phyloP scores from a whole-genome alignment of 305 asterid species.

The Fraxinus greggii region DNA sequence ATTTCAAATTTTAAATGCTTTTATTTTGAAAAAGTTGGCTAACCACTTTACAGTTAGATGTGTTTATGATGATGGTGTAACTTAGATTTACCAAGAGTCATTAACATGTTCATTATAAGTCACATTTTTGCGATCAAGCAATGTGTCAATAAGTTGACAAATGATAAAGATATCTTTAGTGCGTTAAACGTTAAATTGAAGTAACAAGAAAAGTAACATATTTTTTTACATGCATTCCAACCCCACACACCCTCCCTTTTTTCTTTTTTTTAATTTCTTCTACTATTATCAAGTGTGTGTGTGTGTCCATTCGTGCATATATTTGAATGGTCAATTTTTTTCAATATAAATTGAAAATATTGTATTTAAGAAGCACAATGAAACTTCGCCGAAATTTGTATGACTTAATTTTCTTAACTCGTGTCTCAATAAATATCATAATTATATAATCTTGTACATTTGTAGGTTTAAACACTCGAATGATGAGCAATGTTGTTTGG shows the following conservation, averaged over 20 bases:
- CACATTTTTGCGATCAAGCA: not conserved
- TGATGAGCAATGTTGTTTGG: not conserved
- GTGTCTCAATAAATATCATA: not conserved
- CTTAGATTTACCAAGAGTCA: constrained; percentile 20
- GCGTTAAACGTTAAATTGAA: not conserved
- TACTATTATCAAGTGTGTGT: not conserved
- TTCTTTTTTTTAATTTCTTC: too few relatives aligned
- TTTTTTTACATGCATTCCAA: not conserved
- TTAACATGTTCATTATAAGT: not conserved
- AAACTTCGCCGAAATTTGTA: not conserved
- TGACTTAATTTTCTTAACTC: not conserved
- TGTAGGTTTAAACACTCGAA: not conserved
- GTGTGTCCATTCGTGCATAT: not conserved
- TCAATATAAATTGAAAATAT: not conserved
- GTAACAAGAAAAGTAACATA: not conserved
- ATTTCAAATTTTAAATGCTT: constrained; percentile 22
- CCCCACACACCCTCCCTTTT: too few relatives aligned
- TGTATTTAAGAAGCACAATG: too few relatives aligned
- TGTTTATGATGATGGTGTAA: constrained; percentile 22
- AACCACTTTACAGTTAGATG: constrained; percentile 29
- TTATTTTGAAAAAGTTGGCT: constrained; percentile 14
- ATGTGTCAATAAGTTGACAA: not conserved
- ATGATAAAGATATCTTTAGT: not conserved
- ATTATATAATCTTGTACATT: not conserved
- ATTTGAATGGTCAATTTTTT: not conserved